phyloP scores from a whole-genome alignment of 2,329 filamentous ascomycete species.

The Ophiocordyceps robertsii region DNA sequence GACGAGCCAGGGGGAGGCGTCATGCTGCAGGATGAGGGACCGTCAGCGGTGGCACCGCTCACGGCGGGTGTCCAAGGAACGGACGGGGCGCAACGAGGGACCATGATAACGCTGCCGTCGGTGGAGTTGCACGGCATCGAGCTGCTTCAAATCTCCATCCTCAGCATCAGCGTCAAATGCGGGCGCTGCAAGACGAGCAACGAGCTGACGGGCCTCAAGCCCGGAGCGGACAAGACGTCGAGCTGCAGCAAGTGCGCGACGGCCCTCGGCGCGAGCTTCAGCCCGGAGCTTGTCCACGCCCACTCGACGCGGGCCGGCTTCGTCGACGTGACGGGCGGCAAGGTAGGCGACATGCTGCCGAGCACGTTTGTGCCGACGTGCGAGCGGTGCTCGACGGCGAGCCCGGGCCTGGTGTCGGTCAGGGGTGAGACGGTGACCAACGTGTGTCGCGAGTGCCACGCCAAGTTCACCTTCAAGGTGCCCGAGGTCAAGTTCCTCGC shows the following conservation, averaged over 20 bases:
- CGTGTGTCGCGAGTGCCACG: conserved; percentile 67
- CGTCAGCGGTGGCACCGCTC: conserved; percentile 1
- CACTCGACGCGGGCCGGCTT: conserved; percentile 67
- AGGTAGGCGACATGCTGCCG: conserved; percentile 61
- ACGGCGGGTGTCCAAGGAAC: conserved; percentile 4
- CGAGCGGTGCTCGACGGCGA: conserved; percentile 56
- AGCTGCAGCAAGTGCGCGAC: conserved; percentile 48
- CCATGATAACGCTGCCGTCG: conserved; percentile 66
- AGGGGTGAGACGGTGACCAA: conserved; percentile 61
- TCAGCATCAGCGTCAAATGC: conserved; percentile 64
- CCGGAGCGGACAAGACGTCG: conserved; percentile 34
- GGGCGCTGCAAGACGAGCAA: conserved; percentile 62
- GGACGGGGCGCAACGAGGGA: conserved; percentile 46
- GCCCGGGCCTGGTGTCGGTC: conserved; percentile 57
- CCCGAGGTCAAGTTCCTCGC: conserved; percentile 67
- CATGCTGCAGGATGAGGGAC: conserved; percentile 17
- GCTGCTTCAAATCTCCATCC: conserved; percentile 51
- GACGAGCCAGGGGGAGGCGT: conserved; percentile 26
- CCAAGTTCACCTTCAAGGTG: conserved; percentile 66
- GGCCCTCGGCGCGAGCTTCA: conserved; percentile 39
- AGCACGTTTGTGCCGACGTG: conserved; percentile 73
- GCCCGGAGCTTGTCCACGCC: conserved; percentile 57
- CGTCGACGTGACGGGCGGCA: conserved; percentile 62
- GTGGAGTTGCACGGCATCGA: conserved; percentile 69
- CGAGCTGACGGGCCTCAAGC: conserved; percentile 54